Conservation (phyloP, 805 yeast species). For the Metschnikowia henanensis region DNA sequence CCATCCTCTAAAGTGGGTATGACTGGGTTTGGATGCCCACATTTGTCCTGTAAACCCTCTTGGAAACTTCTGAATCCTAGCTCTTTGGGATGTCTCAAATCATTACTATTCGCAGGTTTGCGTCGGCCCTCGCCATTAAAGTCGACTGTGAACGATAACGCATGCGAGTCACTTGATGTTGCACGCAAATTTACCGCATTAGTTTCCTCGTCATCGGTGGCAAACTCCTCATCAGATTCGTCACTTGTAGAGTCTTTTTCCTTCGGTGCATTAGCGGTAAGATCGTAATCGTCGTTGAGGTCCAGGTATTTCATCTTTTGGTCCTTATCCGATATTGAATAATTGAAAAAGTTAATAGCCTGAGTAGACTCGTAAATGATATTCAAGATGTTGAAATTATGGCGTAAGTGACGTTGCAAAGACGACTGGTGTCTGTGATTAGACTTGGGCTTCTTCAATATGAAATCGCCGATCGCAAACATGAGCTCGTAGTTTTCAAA, state of each 20-base stretch:
- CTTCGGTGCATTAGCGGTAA: conserved; percentile 16
- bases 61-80: conserved; percentile 3
- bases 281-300: conserved; percentile 36
- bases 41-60: background rate
- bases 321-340: conserved; percentile 37
- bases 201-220: conserved; percentile 16
- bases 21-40: conserved; percentile 4
- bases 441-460: conserved; percentile 17
- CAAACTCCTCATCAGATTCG: conserved; percentile 18
- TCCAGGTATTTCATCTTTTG: conserved; percentile 46
- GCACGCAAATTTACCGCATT: conserved; percentile 13
- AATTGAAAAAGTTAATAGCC: conserved; percentile 47
- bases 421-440: conserved; percentile 22
- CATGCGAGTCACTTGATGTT: conserved; percentile 13
- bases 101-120: conserved; percentile 14
- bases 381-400: conserved; percentile 32
- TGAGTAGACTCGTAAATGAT: conserved; percentile 49
- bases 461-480: conserved; percentile 41
- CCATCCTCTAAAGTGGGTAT: conserved; percentile 19
- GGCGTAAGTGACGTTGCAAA: conserved; percentile 24
- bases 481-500: conserved; percentile 43
- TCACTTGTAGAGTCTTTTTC: conserved; percentile 13
- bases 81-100: background rate
- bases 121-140: conserved; percentile 16
- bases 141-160: conserved; percentile 29